Base-by-base conservation (phyloP, 1,284 basidiomycete species). In the Retiboletus flavoniger region DNA sequence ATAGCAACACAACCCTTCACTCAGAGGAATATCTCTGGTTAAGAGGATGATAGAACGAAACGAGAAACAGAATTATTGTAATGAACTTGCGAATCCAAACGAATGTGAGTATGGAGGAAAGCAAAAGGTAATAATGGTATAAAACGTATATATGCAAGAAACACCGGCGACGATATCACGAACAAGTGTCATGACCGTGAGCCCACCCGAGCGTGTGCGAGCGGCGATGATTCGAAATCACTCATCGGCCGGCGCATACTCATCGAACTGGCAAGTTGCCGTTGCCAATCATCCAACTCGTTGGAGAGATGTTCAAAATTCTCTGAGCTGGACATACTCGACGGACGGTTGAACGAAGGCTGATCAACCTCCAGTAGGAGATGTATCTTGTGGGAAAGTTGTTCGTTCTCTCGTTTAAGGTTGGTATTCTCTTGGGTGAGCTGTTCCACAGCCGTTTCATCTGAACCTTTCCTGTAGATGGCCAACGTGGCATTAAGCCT, bases 331-430 rank as follows among this genome's bases (percentile, higher is more conserved):
- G 89, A 87, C 55, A 82, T 83, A 66, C 90, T 92, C 44, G 78
- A 75, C 41, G 83, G 83, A 45, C 82, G 81, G 57, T 81, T 82
- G 63, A 86, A 91, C 3, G 81, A 75, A 29, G 87, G 82, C 61
- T 90, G 87, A 65, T 93, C 89, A 39, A 89, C 88, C 64, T 91
- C 91, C 49, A 93, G 79, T n/a, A 93, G 77, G 43, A 93, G 77
- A 57, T 85, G 87, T 61, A 93, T 91, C 78, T 92, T 92, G 71
- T 91, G 90, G 24, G 87, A 87, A 50, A 95, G 79, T 64, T 90
- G 82, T 64, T 91, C 87, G 67, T 94, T 92, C 71, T 95, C 92
- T 55, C 82, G 82, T 69, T 87, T 84, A 54, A 94, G 82, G 41
- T 76, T 79, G 32, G 82, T 78, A 69, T 93, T 92, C 71, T 93